Evolutionary conservation across 805 yeast genomes (phyloP).

Genomic region (Candida incommunis): DNA sequence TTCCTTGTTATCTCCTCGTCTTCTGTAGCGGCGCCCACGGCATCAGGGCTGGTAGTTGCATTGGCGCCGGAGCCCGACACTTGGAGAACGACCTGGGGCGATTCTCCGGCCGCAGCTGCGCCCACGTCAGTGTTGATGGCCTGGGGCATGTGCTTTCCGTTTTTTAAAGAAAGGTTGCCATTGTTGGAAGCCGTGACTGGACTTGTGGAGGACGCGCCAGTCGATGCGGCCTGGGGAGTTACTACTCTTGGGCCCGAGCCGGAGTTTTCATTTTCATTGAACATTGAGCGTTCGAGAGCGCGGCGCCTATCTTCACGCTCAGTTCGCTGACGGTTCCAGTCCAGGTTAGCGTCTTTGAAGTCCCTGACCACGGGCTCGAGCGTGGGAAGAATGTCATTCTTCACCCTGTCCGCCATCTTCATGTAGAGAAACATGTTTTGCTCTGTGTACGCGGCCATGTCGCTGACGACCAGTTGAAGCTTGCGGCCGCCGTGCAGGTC

Average conservation of each 20-base stretch:
- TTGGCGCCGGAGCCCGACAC: background rate
- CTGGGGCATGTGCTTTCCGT: background rate
- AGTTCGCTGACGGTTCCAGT: conserved; percentile 25
- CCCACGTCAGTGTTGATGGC: background rate
- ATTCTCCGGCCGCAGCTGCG: background rate
- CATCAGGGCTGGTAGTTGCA: background rate
- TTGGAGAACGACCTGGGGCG: background rate
- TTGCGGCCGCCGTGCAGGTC: conserved; percentile 30
- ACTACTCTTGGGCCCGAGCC: conserved; percentile 3
- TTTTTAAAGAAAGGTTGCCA: background rate
- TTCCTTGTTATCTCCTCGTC: conserved; percentile 14
- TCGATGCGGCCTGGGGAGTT: conserved; percentile 13
- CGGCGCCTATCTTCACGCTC: conserved; percentile 25
- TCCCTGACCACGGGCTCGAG: conserved; percentile 21
- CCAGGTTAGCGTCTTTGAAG: conserved; percentile 21
- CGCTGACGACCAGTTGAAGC: conserved; percentile 24
- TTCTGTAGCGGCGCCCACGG: background rate
- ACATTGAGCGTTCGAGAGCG: conserved; percentile 20
- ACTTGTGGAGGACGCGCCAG: background rate
- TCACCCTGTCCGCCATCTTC: conserved; percentile 15
- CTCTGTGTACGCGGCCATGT: conserved; percentile 24
- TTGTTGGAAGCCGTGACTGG: background rate
- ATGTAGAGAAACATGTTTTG: conserved; percentile 17
- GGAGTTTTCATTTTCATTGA: background rate
- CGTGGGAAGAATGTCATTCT: conserved; percentile 16